These are phyloP conservation scores for Botrytis fabae DNA, from an alignment of 2,329 filamentous ascomycete genomes.

Conservation along the genomic window DNA sequence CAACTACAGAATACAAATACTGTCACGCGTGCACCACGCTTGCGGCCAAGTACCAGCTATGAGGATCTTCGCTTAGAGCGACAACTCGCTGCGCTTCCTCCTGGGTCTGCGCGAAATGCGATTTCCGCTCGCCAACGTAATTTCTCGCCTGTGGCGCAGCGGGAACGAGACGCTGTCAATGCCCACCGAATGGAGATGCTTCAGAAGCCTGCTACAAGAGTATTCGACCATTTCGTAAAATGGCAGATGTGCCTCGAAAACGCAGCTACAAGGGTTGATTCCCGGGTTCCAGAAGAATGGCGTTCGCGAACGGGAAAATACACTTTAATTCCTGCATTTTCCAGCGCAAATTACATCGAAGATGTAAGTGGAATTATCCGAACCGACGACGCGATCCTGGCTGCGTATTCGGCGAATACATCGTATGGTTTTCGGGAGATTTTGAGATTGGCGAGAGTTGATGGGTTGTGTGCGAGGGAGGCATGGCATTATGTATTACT, in stretches of 20 bases:
- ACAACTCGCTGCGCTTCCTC: background rate
- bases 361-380: background rate
- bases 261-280: background rate
- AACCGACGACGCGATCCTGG: background rate
- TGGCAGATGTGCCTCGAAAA: background rate
- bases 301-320: accelerated
- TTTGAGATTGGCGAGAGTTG: background rate
- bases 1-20: background rate
- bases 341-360: background rate
- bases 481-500: background rate
- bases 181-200: accelerated
- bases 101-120: background rate
- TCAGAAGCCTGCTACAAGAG: background rate
- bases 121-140: background rate
- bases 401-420: background rate
- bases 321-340: background rate
- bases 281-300: background rate
- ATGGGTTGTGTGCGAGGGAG: background rate
- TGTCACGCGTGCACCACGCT: background rate
- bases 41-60: background rate
- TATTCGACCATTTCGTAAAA: background rate
- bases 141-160: background rate
- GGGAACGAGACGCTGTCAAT: background rate
- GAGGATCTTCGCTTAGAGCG: background rate
- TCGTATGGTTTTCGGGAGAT: background rate